Percentiles rank a stretch among this genome's conserved stretches.
These are phyloP conservation scores for Lagenidium sp. DNA, from an alignment of 352 stramenopile species.

Conservation along the genomic window DNA sequence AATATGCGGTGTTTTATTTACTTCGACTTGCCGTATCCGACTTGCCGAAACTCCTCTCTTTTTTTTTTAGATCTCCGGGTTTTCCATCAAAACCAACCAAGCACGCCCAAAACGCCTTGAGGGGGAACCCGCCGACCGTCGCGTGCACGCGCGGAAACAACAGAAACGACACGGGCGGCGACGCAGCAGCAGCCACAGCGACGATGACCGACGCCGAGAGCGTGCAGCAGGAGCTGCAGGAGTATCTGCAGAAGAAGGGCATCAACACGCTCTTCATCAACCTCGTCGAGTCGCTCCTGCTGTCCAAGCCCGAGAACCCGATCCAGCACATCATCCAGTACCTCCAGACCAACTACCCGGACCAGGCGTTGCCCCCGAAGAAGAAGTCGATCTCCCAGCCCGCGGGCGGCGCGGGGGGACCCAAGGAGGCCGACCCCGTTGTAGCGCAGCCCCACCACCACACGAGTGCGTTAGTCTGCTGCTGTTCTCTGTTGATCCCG, in stretches of 20 bases:
- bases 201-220: conserved; percentile 78
- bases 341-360: conserved; percentile 81
- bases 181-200: too few species aligned
- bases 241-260: conserved; percentile 88
- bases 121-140: neutral
- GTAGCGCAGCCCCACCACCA: conserved; percentile 9
- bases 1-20: conserved; percentile 99
- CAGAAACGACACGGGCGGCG: too few species aligned
- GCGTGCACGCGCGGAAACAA: neutral
- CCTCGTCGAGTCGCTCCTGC: conserved; percentile 84
- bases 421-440: conserved; percentile 42
- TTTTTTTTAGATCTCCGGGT: too few species aligned
- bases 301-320: conserved; percentile 86
- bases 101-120: neutral
- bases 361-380: conserved; percentile 47
- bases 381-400: conserved; percentile 21
- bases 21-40: conserved; percentile 99
- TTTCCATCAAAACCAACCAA: conserved; percentile 9
- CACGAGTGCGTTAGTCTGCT: conserved; percentile 11
- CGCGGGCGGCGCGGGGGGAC: neutral
- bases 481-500: neutral
- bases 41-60: too few species aligned
- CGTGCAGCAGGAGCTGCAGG: conserved; percentile 87
- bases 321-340: conserved; percentile 88
- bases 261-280: conserved; percentile 92